Evolutionary conservation across 768 basidiomycete genomes (phyloP).

Genomic region (Leccinellum luteum): DNA sequence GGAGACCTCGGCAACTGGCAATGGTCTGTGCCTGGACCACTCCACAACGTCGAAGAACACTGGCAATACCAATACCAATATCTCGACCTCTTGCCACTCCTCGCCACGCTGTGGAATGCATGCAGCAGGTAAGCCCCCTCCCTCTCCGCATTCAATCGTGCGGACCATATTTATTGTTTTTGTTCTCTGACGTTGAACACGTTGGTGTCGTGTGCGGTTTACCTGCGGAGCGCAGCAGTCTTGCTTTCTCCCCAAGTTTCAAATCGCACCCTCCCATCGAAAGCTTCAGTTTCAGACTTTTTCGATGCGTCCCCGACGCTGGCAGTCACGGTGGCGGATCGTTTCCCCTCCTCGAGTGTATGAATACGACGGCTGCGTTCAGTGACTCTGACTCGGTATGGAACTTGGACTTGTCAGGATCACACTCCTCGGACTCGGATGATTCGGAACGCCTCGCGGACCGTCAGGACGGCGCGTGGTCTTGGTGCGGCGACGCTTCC

Average conservation of each 20-base stretch:
- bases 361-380: neutral
- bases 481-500: neutral
- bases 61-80: neutral
- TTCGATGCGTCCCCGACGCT: neutral
- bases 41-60: too few relatives aligned
- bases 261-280: neutral
- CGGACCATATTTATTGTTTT: neutral
- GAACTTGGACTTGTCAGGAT: neutral
- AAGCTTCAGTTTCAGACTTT: neutral
- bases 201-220: neutral
- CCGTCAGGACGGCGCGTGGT: neutral
- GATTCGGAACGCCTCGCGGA: neutral
- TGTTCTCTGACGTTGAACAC: neutral
- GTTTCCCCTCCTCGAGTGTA: neutral
- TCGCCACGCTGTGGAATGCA: neutral
- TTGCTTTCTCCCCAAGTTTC: neutral
- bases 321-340: neutral
- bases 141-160: neutral
- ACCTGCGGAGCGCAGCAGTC: neutral
- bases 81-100: neutral
- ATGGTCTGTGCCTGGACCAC: too few relatives aligned
- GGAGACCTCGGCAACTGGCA: neutral
- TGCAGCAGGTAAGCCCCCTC: neutral
- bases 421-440: neutral
- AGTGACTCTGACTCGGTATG: neutral